These are phyloP conservation scores for Neophaeococcomyces mojaviensis DNA, from an alignment of 2,329 filamentous ascomycete genomes.

Conservation along the genomic window DNA sequence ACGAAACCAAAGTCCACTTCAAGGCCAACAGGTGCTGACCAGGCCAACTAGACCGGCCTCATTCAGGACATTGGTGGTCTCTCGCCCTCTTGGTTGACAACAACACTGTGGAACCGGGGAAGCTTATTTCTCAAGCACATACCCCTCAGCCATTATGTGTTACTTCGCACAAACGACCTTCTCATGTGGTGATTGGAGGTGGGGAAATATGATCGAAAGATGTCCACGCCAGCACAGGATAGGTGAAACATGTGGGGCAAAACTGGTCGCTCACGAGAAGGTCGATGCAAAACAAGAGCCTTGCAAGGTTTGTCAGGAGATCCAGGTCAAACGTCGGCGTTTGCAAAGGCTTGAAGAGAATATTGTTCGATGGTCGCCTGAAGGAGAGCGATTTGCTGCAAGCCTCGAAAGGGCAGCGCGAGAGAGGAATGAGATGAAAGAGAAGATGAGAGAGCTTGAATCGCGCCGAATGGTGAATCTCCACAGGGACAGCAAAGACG, in stretches of 20 bases:
- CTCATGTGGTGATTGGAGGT: slow-evolving; percentile 22
- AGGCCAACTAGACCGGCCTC: no score
- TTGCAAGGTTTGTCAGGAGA: slow-evolving; percentile 21
- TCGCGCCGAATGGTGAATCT: slow-evolving; percentile 9
- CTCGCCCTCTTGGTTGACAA: not conserved
- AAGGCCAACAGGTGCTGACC: no score
- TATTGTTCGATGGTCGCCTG: slow-evolving; percentile 18
- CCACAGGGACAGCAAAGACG: slow-evolving; percentile 2
- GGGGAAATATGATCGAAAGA: slow-evolving; percentile 24
- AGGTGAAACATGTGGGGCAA: slow-evolving; percentile 21
- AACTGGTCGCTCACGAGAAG: slow-evolving; percentile 14
- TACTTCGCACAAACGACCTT: slow-evolving; percentile 19
- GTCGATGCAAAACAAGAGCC: slow-evolving; percentile 13
- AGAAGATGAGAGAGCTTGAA: slow-evolving; percentile 15
- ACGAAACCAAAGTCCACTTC: no score
- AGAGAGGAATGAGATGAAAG: slow-evolving; percentile 12
- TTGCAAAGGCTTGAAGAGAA: slow-evolving; percentile 17
- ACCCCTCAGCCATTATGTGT: slow-evolving; percentile 17
- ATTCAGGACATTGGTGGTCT: not conserved
- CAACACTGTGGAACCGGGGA: not conserved
- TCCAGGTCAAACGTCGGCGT: slow-evolving; percentile 15
- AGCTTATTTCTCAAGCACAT: not conserved
- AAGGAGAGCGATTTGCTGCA: slow-evolving; percentile 16
- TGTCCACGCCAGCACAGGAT: slow-evolving; percentile 22
- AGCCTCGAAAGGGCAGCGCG: slow-evolving; percentile 18